Base-by-base conservation (phyloP, 2,329 filamentous ascomycete species). In the Penicillium carneum region DNA sequence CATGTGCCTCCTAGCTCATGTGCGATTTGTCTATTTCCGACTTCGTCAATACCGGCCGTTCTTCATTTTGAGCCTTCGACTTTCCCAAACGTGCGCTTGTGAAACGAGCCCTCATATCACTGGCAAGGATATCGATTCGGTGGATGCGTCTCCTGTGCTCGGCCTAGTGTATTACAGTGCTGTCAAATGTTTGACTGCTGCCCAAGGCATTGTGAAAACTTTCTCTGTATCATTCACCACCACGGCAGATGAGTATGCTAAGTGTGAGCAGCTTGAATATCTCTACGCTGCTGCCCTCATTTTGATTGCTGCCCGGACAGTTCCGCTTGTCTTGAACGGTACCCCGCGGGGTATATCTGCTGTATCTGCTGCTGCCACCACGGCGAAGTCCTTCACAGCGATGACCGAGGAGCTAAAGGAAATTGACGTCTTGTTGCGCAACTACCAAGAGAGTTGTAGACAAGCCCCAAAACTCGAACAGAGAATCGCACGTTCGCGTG, bases 191-290 rank as follows among this genome's bases (percentile, higher is more conserved):
- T 2, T 54, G 2, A 7, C 3, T 3, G 29, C 39, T 3, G 41
- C 51, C 1, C 51, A 54, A 26, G 41, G 38, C 9, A 54, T 54
- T 23, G 31, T 54, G 2, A 38, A 54, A 42, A 36, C 14, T 3
- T n/a, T 45, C 11, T 10, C 2, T 4, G 29, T 4, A 3, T 23
- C 41, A 8, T 26, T 18, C 7, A 14, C 2, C 14, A 29, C 36
- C 1, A 31, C 14, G 3, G 16, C 12, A 4, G 31, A 45, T 23
- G 51, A 54, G 2, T 1, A 11, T 16, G 34, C 16, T 9, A 51
- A 38, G 9, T 29, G 20, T 29, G 48, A 39, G 8, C 12, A 18
- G 2, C 8, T 54, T 4, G 51, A 45, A 1, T 54, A 54, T 12
- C 29, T 54, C 12, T 45, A 45, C 4, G 39, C 39, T 2, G 39